Evolutionary conservation across 2,329 filamentous ascomycete genomes (phyloP).

Genomic region (Escovopsis weberi): DNA sequence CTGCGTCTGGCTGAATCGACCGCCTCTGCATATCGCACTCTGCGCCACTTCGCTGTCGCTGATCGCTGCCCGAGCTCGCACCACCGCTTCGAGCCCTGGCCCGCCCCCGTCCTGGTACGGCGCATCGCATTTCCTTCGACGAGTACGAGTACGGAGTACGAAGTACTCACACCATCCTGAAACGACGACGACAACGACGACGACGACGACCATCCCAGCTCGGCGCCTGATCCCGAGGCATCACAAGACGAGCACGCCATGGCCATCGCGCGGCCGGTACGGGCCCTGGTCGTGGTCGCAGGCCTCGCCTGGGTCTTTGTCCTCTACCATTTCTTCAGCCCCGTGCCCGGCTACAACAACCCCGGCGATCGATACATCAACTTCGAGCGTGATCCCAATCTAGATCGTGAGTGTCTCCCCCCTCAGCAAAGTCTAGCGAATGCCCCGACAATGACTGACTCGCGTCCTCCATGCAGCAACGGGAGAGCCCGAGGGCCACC

Average conservation of each 20-base stretch:
- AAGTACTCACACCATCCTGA: too few relatives aligned
- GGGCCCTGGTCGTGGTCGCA: constrained; percentile 59
- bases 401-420: constrained; percentile 55
- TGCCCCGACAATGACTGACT: constrained; percentile 6
- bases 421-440: neutral
- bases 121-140: too few relatives aligned
- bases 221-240: neutral
- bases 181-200: too few relatives aligned
- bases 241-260: constrained; percentile 32
- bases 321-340: constrained; percentile 57
- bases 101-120: too few relatives aligned
- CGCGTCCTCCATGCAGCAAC: constrained; percentile 41
- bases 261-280: constrained; percentile 75
- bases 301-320: constrained; percentile 65
- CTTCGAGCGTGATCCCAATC: constrained; percentile 66
- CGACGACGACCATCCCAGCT: neutral
- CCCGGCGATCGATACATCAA: constrained; percentile 32
- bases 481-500: constrained; percentile 63
- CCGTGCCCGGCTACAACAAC: constrained; percentile 31
- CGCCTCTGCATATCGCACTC: too few relatives aligned
- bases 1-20: too few relatives aligned
- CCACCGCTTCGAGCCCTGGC: too few relatives aligned
- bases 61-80: too few relatives aligned
- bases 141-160: too few relatives aligned
- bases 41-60: too few relatives aligned